Evolutionary conservation across 768 basidiomycete species (phyloP).

Genomic region (Xerocomellus chrysenteron): DNA sequence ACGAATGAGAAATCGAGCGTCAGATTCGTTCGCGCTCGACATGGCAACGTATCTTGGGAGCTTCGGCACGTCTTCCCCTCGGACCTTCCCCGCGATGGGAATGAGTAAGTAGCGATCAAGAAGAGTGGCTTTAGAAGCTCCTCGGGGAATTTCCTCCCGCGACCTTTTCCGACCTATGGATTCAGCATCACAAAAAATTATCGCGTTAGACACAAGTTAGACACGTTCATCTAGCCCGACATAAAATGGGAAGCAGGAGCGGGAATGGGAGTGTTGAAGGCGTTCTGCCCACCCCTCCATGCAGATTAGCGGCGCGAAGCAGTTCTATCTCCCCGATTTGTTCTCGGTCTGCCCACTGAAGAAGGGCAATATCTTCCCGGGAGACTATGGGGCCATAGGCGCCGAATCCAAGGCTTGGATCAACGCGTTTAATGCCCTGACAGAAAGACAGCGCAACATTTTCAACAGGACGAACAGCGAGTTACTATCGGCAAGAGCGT

Average conservation of each 20-base stretch:
- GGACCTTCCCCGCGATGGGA: neutral
- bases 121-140: conserved; percentile 45
- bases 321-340: conserved; percentile 59
- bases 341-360: conserved; percentile 45
- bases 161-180: conserved; percentile 1
- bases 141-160: conserved; percentile 5
- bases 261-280: neutral
- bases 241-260: conserved; percentile 3
- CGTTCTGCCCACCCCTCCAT: neutral
- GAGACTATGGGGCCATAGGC: conserved; percentile 51
- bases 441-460: conserved; percentile 52
- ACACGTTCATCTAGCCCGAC: conserved; percentile 5
- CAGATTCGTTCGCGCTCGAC: neutral
- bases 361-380: conserved; percentile 50
- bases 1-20: conserved; percentile 1
- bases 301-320: conserved; percentile 8
- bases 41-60: neutral
- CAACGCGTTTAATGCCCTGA: conserved; percentile 57
- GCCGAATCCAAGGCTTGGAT: conserved; percentile 63
- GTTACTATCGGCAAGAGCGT: conserved; percentile 60
- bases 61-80: conserved; percentile 2
- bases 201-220: neutral
- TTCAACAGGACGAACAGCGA: conserved; percentile 62
- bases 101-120: conserved; percentile 24
- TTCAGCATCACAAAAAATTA: neutral